Conservation (phyloP, 169 alveolate genomes). For the Miamiensis avidus region DNA sequence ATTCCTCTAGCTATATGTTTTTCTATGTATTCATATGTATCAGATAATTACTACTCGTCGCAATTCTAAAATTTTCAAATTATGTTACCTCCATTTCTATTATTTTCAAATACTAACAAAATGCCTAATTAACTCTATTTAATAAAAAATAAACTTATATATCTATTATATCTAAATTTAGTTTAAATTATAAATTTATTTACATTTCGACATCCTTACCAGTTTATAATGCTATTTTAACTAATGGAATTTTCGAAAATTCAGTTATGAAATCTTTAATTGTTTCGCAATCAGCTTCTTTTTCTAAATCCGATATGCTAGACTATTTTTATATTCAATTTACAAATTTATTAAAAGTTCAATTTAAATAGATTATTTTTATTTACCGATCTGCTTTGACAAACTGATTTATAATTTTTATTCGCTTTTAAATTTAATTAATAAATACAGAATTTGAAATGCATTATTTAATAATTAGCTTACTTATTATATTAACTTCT, state of each 20-base stretch:
- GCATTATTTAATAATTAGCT: not conserved
- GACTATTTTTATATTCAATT: too few relatives aligned
- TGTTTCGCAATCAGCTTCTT: not conserved
- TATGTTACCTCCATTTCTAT: not conserved
- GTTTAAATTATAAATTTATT: too few relatives aligned
- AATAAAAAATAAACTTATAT: not conserved
- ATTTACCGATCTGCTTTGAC: too few relatives aligned
- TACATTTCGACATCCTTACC: not conserved
- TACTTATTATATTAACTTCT: too few relatives aligned
- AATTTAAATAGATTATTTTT: too few relatives aligned
- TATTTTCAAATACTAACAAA: not conserved
- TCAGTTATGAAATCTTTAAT: not conserved
- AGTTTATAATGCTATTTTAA: not conserved
- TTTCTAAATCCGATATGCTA: not conserved
- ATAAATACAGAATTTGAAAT: too few relatives aligned
- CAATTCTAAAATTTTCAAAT: too few relatives aligned
- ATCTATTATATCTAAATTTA: too few relatives aligned
- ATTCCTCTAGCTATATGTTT: not conserved
- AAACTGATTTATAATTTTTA: too few relatives aligned
- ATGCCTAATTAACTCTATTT: not conserved
- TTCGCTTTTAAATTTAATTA: too few relatives aligned
- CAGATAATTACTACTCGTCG: not conserved
- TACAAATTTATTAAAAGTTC: too few relatives aligned
- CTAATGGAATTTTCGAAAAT: not conserved
- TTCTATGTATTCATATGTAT: not conserved